A percentile compares a stretch with the other conserved stretches of the same genome.
These are phyloP conservation scores for Wallacemonas collosoma DNA, from an alignment of 208 protist species.

Conservation along the genomic window DNA sequence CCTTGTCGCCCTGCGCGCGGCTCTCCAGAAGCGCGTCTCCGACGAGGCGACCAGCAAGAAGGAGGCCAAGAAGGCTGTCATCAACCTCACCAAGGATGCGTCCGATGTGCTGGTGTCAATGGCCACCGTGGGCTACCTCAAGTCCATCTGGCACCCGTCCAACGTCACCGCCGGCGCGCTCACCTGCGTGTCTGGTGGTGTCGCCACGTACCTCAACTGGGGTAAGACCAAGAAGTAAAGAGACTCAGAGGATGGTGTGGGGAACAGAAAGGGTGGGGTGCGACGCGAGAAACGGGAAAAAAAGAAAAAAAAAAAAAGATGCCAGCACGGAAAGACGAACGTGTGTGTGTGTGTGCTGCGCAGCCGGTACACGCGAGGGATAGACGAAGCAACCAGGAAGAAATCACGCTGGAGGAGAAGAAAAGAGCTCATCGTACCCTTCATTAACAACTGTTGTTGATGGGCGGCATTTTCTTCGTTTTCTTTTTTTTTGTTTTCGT, in stretches of 20 bases:
- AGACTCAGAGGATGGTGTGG: too few species aligned
- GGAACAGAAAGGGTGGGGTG: too few species aligned
- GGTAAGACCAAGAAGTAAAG: slow-evolving; percentile 79
- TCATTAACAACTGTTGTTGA: too few species aligned
- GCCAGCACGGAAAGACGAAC: too few species aligned
- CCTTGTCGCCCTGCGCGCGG: slow-evolving; percentile 64
- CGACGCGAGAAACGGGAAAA: too few species aligned
- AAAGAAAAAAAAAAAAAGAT: too few species aligned
- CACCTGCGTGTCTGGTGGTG: slow-evolving; percentile 81
- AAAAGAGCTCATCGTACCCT: too few species aligned
- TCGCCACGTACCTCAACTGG: slow-evolving; percentile 92
- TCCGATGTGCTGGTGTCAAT: slow-evolving; percentile 85
- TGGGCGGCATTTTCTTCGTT: too few species aligned
- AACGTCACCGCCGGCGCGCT: slow-evolving; percentile 64
- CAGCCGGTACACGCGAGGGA: too few species aligned
- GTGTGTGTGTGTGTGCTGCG: slow-evolving; percentile 1
- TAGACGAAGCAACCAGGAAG: too few species aligned
- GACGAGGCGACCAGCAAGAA: slow-evolving; percentile 65
- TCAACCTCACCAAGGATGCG: slow-evolving; percentile 79
- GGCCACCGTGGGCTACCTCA: slow-evolving; percentile 83
- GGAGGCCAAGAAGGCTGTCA: slow-evolving; percentile 74
- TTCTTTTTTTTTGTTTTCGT: slow-evolving; percentile 26
- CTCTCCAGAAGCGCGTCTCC: slow-evolving; percentile 53
- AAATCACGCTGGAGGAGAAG: too few species aligned
- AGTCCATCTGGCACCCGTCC: slow-evolving; percentile 70